Evolutionary conservation across 805 yeast genomes (phyloP), one percentile per base, ranked within the genome.

Genomic region (Kurtzmaniella cleridarum): DNA sequence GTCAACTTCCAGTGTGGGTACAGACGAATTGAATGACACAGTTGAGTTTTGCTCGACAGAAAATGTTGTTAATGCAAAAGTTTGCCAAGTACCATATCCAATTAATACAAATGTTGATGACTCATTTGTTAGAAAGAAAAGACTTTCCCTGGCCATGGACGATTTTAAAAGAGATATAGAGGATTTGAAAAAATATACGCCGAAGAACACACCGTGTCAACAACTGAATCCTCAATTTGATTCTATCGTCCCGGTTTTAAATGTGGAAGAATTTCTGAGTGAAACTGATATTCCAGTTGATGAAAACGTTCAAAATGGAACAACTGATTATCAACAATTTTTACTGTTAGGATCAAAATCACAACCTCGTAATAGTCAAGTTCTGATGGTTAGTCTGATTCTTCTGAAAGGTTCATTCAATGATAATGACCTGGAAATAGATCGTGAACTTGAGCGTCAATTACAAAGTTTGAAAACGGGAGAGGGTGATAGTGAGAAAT

Each of bases 341-440:
- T 53, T 62, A 36, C 46, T 5, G 45, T 41, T 18, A 39, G 38
- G 5, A 8, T 23, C 35, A 15, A 38, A 26, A 24, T 28, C 14
- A 11, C 34, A 36, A 11, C 32, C 26, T 10, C 53, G 69, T 40
- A 43, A 54, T 32, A 62, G 69, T 39, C 69, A 60, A 32, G 41
- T 64, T 18, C 66, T 73, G 9, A 68, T 64, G 55, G 64, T 66
- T 10, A 65, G 71, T 40, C 66, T 72, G 0, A 63, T 68, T 35
- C 55, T 68, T 24, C 64, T 70, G 5, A 66, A 63, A 42, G 66
- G 54, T 14, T 54, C 57, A 6, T 43, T 43, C 31, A 50, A 53
- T 33, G 53, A 57, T 4, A 66, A 62, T 10, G 66, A 60, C 4
- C 62, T 50, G 13, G 70, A 60, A 31, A 57, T 60, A 3, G 69